Conservation (phyloP, 805 yeast species). For the Cyberlindnera nakhonratchasimensis region DNA sequence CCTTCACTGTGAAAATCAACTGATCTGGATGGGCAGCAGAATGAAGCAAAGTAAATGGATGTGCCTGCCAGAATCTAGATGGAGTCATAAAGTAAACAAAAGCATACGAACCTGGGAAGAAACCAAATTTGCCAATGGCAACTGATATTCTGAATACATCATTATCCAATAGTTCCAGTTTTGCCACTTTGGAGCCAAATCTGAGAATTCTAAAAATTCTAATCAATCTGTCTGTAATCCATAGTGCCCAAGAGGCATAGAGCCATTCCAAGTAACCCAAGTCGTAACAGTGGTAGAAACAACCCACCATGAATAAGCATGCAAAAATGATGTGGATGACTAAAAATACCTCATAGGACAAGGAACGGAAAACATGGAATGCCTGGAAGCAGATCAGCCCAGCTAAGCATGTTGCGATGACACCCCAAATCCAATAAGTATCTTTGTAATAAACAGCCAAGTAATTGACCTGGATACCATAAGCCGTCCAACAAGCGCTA, state of each 20-base stretch:
- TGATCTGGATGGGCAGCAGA: slow-evolving; percentile 36
- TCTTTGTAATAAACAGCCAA: slow-evolving; percentile 9
- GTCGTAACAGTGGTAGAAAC: slow-evolving; percentile 55
- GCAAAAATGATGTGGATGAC: slow-evolving; percentile 57
- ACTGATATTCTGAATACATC: slow-evolving; percentile 44
- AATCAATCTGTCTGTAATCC: slow-evolving; percentile 41
- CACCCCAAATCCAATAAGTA: slow-evolving; percentile 35
- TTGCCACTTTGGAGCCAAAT: slow-evolving; percentile 25
- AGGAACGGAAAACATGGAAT: slow-evolving; percentile 46
- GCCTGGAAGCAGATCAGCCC: slow-evolving; percentile 48
- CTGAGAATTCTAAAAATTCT: slow-evolving; percentile 37
- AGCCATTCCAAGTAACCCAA: slow-evolving; percentile 53
- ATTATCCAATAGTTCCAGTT: slow-evolving; percentile 29
- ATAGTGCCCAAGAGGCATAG: slow-evolving; percentile 34
- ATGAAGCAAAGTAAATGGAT: slow-evolving; percentile 63
- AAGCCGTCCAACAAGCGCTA: slow-evolving; percentile 18
- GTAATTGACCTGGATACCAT: slow-evolving; percentile 9
- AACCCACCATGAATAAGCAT: slow-evolving; percentile 46
- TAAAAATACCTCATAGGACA: slow-evolving; percentile 58
- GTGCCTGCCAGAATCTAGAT: slow-evolving; percentile 61
- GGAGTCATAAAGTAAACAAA: slow-evolving; percentile 55
- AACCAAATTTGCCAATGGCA: slow-evolving; percentile 45
- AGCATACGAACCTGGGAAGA: slow-evolving; percentile 53
- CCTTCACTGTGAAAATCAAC: slow-evolving; percentile 44
- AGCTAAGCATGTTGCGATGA: slow-evolving; percentile 41